phyloP scores from a whole-genome alignment of 768 basidiomycete species.

The Candolleomyces eurysporus region DNA sequence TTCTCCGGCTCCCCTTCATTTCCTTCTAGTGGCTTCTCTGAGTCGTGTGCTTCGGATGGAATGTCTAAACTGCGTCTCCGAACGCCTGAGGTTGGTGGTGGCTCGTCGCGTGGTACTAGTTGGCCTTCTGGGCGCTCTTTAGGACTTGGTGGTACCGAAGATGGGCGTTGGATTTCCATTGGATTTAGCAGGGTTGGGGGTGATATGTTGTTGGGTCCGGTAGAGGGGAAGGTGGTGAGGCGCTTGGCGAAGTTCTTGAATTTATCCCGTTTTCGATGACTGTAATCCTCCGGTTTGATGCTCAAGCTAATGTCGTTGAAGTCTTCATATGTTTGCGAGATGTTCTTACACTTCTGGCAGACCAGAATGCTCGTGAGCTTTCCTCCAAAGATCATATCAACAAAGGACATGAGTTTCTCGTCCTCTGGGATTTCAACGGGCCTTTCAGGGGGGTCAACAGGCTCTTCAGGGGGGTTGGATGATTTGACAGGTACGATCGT shows the following conservation, averaged over 20 bases:
- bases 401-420: conserved; percentile 63
- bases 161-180: conserved; percentile 9
- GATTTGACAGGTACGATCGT: conserved; percentile 27
- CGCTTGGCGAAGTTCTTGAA: conserved; percentile 72
- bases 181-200: not conserved
- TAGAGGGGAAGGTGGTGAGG: conserved; percentile 41
- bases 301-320: conserved; percentile 92
- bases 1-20: not conserved
- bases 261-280: conserved; percentile 71
- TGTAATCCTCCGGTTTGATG: conserved; percentile 79
- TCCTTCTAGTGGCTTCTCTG: not conserved
- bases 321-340: conserved; percentile 90
- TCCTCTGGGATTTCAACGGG: conserved; percentile 32
- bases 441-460: conserved; percentile 8
- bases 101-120: conserved; percentile 6
- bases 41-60: not conserved
- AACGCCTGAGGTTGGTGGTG: conserved; percentile 2
- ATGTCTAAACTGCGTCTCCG: conserved; percentile 16
- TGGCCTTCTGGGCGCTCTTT: conserved; percentile 14
- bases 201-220: not conserved
- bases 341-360: conserved; percentile 90
- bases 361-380: conserved; percentile 88
- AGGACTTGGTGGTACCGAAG: conserved; percentile 14
- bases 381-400: conserved; percentile 91
- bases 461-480: conserved; percentile 1